Evolutionary conservation across 1,284 basidiomycete genomes (phyloP).

Genomic region (Inonotus obliquus): DNA sequence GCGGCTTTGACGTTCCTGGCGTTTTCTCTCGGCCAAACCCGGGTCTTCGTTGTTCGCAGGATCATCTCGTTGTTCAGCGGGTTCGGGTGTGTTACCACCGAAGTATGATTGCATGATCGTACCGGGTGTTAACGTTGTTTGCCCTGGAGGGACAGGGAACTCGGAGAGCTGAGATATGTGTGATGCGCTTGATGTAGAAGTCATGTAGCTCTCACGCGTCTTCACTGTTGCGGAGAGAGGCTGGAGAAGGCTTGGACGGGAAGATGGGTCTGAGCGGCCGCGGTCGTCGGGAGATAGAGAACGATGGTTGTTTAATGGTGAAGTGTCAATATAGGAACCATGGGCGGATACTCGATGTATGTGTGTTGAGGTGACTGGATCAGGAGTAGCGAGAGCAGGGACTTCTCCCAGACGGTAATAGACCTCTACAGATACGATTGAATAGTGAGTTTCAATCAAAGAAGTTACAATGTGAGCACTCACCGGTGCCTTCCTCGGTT

Average conservation of each 20-base stretch:
- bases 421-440: constrained; percentile 30
- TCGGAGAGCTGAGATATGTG: constrained; percentile 70
- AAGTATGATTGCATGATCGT: constrained; percentile 44
- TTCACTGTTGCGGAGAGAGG: constrained; percentile 35
- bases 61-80: constrained; percentile 8
- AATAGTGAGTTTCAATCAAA: not conserved
- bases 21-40: not conserved
- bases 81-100: constrained; percentile 25
- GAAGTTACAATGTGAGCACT: not conserved
- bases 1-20: constrained; percentile 19
- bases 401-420: constrained; percentile 46
- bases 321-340: constrained; percentile 26
- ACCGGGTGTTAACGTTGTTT: constrained; percentile 26
- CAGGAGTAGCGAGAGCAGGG: constrained; percentile 48
- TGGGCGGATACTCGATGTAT: constrained; percentile 40
- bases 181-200: constrained; percentile 51
- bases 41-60: not conserved
- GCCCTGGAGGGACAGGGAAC: constrained; percentile 57
- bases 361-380: constrained; percentile 30
- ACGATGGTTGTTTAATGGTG: constrained; percentile 16
- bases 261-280: not conserved
- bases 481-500: constrained; percentile 37
- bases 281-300: not conserved
- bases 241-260: constrained; percentile 34
- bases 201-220: constrained; percentile 62